Evolutionary conservation across 306 rosid genomes (phyloP), one percentile per base, ranked within the genome.

Genomic region (Vigna unguiculata): DNA sequence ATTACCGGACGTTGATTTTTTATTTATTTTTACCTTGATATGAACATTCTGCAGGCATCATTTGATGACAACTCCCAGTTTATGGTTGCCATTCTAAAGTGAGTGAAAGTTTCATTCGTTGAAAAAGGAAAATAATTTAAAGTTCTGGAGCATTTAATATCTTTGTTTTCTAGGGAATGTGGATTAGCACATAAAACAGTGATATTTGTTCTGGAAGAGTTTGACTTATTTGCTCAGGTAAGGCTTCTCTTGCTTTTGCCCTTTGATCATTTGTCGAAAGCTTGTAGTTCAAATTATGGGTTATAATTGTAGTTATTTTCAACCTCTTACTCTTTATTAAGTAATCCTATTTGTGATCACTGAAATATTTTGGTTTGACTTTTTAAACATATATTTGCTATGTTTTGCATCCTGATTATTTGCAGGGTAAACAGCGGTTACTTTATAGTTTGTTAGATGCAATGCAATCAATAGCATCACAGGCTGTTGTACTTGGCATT

Each of bases 181-280:
- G 96, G 96, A 76, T 81, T 90, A 78, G 98, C 98, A 17, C 97
- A 92, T 85, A 95, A 95, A 86, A 89, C 96, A 51, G 81, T 92
- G 80, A 82, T 95, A 61, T 95, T 92, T 81, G 67, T 95, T 58
- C 82, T 95, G 81, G 96, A 92, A 75, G 97, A 95, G 79, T 95
- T 95, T 90, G 96, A 95, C 85, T 86, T 87, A n/a, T 95, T 95
- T 87, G 88, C 98, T 77, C 93, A 90, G 87, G 98, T 92, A 85
- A 86, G 89, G 58, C 59, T 83, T 68, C 67, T 16, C 24, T 49
- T 65, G 73, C 68, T 30, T 30, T 36, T 64, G 19, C 47, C 32
- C 49, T 70, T 78, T 68, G 61, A 71, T 19, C 69, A 59, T 52
- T 69, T 19, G 49, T 84, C 55, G 78, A 77, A 65, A 57, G 76